Percentiles rank a stretch among this genome's conserved stretches.
Evolutionary conservation across 345 rosid genomes (phyloP).

Genomic region (Anacardium occidentale): DNA sequence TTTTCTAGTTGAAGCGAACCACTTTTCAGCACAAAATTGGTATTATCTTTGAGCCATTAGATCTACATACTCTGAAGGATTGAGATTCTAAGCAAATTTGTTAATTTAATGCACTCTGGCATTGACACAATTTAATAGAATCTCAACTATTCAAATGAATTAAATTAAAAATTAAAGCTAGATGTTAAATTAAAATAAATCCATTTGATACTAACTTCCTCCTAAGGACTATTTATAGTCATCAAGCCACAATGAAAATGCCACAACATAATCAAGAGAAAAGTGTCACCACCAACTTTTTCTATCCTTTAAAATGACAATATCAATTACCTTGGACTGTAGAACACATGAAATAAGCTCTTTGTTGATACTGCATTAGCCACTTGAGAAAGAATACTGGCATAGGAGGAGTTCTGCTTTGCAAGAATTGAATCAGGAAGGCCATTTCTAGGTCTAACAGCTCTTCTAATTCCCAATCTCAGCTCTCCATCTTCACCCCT

Average conservation of each 20-base stretch:
- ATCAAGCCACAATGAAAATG: background rate
- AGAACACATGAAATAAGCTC: slow-evolving; percentile 66
- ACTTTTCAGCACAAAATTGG: too few relatives aligned
- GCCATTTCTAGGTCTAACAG: slow-evolving; percentile 65
- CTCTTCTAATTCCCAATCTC: slow-evolving; percentile 83
- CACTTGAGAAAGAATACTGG: slow-evolving; percentile 54
- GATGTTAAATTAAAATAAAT: background rate
- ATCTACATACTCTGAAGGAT: too few relatives aligned
- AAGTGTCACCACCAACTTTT: background rate
- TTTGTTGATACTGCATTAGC: slow-evolving; percentile 66
- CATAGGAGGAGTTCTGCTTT: slow-evolving; percentile 52
- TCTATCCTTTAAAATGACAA: background rate
- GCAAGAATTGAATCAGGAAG: slow-evolving; percentile 65
- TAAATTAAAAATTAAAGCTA: background rate
- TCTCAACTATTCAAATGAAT: too few relatives aligned
- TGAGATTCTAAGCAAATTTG: too few relatives aligned
- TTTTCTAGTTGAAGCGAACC: too few relatives aligned
- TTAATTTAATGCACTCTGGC: too few relatives aligned
- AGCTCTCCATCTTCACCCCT: slow-evolving; percentile 82
- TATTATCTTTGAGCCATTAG: too few relatives aligned
- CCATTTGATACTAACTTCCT: background rate
- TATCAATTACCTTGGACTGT: slow-evolving; percentile 78
- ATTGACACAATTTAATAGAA: too few relatives aligned
- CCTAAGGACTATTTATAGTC: background rate
- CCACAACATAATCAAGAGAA: background rate